These are phyloP conservation scores for Austroboletus festivus DNA, from an alignment of 768 basidiomycete species.

Conservation along the genomic window DNA sequence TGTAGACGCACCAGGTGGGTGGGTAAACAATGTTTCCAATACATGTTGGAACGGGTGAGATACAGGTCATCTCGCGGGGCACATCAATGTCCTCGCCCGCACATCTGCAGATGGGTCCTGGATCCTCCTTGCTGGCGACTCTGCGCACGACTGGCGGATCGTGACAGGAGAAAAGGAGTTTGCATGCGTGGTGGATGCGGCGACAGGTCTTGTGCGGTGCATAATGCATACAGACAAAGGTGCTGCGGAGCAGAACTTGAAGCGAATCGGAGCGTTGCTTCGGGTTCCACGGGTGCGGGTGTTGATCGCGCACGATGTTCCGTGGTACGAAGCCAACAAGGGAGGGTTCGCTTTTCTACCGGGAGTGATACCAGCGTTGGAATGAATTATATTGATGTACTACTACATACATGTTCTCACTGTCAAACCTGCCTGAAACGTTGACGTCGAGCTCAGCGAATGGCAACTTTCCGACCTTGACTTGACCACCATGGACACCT, in stretches of 20 bases:
- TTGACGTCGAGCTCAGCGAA: background rate
- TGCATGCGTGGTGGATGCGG: constrained; percentile 23
- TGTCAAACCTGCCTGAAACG: no score
- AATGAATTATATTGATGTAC: background rate
- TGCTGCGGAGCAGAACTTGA: constrained; percentile 41
- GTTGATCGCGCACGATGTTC: constrained; percentile 51
- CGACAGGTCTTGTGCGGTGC: constrained; percentile 33
- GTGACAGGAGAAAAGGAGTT: constrained; percentile 44
- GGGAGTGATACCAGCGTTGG: constrained; percentile 13
- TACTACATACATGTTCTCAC: no score
- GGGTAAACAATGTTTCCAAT: no score
- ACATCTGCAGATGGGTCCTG: constrained; percentile 52
- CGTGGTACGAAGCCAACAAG: constrained; percentile 49
- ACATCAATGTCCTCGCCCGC: constrained; percentile 52
- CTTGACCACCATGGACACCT: constrained; percentile 25
- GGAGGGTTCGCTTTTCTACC: constrained; percentile 38
- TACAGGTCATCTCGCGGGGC: constrained; percentile 49
- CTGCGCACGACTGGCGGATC: constrained; percentile 53
- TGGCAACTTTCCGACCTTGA: background rate
- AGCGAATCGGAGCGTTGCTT: constrained; percentile 37
- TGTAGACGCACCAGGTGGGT: constrained; percentile 47
- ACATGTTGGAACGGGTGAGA: background rate
- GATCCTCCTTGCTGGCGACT: constrained; percentile 55
- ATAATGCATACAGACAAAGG: constrained; percentile 41
- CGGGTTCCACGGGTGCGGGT: constrained; percentile 40